A percentile compares a stretch with the other conserved stretches of the same genome.
Evolutionary conservation across 2,329 filamentous ascomycete genomes (phyloP).

Genomic region (Alternaria metachromatica): DNA sequence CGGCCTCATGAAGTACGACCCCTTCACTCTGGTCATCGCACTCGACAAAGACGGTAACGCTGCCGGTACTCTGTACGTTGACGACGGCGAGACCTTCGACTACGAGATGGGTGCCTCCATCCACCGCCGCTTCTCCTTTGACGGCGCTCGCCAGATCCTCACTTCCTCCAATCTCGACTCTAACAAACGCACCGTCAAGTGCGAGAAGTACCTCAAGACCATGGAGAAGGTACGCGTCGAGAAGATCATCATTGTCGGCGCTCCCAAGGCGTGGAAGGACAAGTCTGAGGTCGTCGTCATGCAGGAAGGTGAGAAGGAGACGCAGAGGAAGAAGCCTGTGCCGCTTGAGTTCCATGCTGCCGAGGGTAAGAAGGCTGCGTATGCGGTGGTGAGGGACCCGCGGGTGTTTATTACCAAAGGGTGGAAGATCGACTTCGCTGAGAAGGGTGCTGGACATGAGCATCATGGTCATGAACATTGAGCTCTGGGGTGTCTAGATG

Average conservation of each 20-base stretch:
- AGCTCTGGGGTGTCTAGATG: neutral
- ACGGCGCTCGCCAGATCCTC: slow-evolving; percentile 62
- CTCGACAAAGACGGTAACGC: slow-evolving; percentile 74
- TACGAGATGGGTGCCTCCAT: slow-evolving; percentile 87
- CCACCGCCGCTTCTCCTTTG: slow-evolving; percentile 78
- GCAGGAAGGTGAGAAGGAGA: slow-evolving; percentile 61
- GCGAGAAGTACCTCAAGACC: slow-evolving; percentile 75
- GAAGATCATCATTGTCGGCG: slow-evolving; percentile 83
- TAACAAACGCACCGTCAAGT: slow-evolving; percentile 65
- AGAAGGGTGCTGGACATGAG: slow-evolving; percentile 21
- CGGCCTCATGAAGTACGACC: slow-evolving; percentile 90
- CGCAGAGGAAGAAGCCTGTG: slow-evolving; percentile 54
- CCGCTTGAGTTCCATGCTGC: slow-evolving; percentile 66
- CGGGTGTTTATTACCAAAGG: slow-evolving; percentile 66
- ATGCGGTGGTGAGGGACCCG: slow-evolving; percentile 69
- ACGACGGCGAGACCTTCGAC: slow-evolving; percentile 93
- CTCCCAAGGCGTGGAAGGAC: slow-evolving; percentile 72
- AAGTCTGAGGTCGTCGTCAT: slow-evolving; percentile 69
- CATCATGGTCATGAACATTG: slow-evolving; percentile 35
- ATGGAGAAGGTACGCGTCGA: slow-evolving; percentile 83
- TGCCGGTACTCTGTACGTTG: slow-evolving; percentile 83
- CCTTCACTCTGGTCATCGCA: slow-evolving; percentile 87
- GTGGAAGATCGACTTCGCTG: slow-evolving; percentile 67
- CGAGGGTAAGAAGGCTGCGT: slow-evolving; percentile 63
- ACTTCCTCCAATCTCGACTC: slow-evolving; percentile 63